Evolutionary conservation across 1,139 yeast genomes (phyloP).

Genomic region (Candida pseudoviswanathii): DNA sequence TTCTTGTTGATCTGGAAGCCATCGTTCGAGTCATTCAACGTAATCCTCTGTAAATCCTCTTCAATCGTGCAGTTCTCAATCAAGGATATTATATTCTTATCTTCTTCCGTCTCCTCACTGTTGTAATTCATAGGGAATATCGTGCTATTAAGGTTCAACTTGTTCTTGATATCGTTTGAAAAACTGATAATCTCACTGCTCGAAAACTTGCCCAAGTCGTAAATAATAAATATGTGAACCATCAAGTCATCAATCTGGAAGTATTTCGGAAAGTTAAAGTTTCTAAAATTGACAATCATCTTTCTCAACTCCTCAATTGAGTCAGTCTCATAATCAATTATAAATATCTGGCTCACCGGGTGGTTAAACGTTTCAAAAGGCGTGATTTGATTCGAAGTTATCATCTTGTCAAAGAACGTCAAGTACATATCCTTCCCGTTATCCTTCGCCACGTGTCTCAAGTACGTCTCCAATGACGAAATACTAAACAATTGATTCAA

Average conservation of each 20-base stretch:
- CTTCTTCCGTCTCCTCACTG: conserved; percentile 11
- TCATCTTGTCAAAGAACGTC: conserved; percentile 59
- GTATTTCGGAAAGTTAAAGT: conserved; percentile 54
- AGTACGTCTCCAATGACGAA: conserved; percentile 38
- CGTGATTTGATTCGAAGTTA: conserved; percentile 63
- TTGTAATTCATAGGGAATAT: conserved; percentile 26
- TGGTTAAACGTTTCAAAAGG: conserved; percentile 91
- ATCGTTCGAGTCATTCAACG: conserved; percentile 25
- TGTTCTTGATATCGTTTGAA: conserved; percentile 31
- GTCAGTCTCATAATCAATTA: conserved; percentile 53
- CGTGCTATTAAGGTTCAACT: conserved; percentile 31
- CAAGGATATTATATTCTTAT: conserved; percentile 22
- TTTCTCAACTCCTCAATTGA: conserved; percentile 48
- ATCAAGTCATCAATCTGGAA: conserved; percentile 60
- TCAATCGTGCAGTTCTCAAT: conserved; percentile 53
- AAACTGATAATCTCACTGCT: conserved; percentile 32
- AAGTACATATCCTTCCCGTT: conserved; percentile 46
- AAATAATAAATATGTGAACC: conserved; percentile 46
- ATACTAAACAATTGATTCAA: conserved; percentile 41
- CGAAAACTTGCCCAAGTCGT: conserved; percentile 25
- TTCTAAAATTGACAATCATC: conserved; percentile 45
- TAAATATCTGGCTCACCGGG: conserved; percentile 78
- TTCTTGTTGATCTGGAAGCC: conserved; percentile 32
- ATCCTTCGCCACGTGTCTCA: conserved; percentile 22
- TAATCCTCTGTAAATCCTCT: conserved; percentile 49